Evolutionary conservation across 176 grass and related monocot species (phyloP), one percentile per base, ranked within the genome.

Genomic region (Paspalum notatum): DNA sequence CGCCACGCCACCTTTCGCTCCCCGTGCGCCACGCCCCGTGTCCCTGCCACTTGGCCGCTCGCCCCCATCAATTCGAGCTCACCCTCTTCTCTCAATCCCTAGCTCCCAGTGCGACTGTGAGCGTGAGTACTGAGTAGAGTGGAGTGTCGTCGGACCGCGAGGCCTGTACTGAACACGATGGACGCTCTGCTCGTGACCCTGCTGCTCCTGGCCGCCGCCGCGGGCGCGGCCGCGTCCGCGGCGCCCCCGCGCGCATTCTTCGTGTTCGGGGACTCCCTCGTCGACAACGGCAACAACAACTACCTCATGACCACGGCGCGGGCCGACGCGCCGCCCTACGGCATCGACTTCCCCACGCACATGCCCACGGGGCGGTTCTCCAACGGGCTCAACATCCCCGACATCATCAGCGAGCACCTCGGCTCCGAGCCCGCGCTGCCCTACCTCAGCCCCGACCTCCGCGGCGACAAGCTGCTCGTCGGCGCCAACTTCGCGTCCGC

Each of bases 221-320:
- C 9, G 45, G 39, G 4, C 5, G 66, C 76, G 41, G 37, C 49
- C 68, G 62, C 78, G 59, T 72, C 88, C 4, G 83, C 83, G 6
- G 63, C 73, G 5, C 72, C 62, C 7, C 84, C 89, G 13, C 84
- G 86, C 21, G 84, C 89, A 47, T 94, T 94, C 84, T 94, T 82
- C 80, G 89, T 94, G 44, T 94, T 94, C 80, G 92, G 92, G 6
- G 92, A 94, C 78, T 94, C 92, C 17, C 89, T 94, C 15, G 92
- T 94, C 1, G 92, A 94, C 84, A 89, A 87, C 58, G 92, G 92
- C 73, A 91, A 94, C 92, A 94, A 94, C 84, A 89, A 94, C 81
- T 94, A 85, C 77, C 74, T 94, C 11, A 63, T 86, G 47, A 94
- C 92, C 4, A 89, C 83, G 53, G 92, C 92, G 58, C 89, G 92